Conservation (phyloP, 1,139 yeast species). For the Pichia sp. region DNA sequence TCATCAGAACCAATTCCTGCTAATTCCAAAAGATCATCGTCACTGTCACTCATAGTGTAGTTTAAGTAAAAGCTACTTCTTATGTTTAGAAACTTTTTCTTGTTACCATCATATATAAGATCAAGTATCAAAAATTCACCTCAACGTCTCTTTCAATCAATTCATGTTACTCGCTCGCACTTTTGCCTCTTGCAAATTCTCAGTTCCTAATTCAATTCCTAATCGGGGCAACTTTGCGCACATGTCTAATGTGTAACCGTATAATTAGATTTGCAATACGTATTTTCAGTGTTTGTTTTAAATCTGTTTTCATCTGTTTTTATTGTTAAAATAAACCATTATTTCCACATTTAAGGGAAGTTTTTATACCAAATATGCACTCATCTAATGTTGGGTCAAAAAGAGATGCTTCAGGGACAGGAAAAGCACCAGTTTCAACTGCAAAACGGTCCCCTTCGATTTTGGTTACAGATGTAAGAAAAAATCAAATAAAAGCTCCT, state of each 20-base stretch:
- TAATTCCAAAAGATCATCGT: slow-evolving; percentile 84
- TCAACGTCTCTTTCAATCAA: too few species aligned
- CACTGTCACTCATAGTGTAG: slow-evolving; percentile 43
- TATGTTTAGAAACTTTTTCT: background rate
- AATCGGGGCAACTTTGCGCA: too few species aligned
- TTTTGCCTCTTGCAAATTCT: too few species aligned
- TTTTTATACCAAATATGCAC: background rate
- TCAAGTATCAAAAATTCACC: too few species aligned
- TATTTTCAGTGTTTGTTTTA: too few species aligned
- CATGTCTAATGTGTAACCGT: too few species aligned
- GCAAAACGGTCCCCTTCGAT: slow-evolving; percentile 93
- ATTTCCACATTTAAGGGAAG: background rate
- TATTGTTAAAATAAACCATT: background rate
- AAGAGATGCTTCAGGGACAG: background rate
- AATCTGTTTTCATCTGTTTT: background rate
- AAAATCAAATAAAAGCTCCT: slow-evolving; percentile 59
- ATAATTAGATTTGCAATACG: too few species aligned
- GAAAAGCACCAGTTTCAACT: slow-evolving; percentile 34
- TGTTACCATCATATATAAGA: background rate
- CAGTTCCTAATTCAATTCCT: too few species aligned
- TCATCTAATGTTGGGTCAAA: background rate
- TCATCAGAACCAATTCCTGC: slow-evolving; percentile 62
- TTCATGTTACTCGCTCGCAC: too few species aligned
- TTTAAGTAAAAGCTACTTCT: too few species aligned
- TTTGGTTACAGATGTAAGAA: slow-evolving; percentile 81